phyloP scores from a whole-genome alignment of 306 rosid genomes.

The Lathyrus oleraceus region DNA sequence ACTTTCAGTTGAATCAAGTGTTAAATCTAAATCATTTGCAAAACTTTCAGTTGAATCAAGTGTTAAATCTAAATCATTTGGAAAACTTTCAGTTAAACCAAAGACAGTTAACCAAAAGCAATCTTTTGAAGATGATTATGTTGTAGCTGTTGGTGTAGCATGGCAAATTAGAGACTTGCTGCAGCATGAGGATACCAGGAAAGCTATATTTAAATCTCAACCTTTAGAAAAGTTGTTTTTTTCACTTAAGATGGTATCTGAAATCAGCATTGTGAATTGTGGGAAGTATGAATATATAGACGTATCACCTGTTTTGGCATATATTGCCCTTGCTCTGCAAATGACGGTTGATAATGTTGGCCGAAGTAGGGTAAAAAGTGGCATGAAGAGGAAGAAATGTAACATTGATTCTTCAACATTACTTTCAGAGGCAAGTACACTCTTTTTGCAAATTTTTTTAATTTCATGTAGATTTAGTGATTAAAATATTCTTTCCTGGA shows the following conservation, averaged over 20 bases:
- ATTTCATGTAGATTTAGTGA: slow-evolving; percentile 6
- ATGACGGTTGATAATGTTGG: slow-evolving; percentile 55
- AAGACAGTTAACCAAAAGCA: slow-evolving; percentile 57
- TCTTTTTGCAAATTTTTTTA: slow-evolving; percentile 16
- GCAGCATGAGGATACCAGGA: slow-evolving; percentile 53
- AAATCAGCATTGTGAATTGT: slow-evolving; percentile 71
- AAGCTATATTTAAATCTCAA: slow-evolving; percentile 59
- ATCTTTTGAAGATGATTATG: slow-evolving; percentile 78
- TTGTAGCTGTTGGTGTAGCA: slow-evolving; percentile 69
- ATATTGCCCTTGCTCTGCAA: slow-evolving; percentile 69
- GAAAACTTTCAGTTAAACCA: slow-evolving; percentile 49
- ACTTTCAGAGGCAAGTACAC: slow-evolving; percentile 60
- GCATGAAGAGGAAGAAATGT: slow-evolving; percentile 43
- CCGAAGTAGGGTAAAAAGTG: slow-evolving; percentile 29
- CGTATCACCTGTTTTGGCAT: slow-evolving; percentile 69
- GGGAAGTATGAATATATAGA: slow-evolving; percentile 59
- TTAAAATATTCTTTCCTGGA: slow-evolving; percentile 15
- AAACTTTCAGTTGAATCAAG: too few relatives aligned
- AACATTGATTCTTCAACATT: slow-evolving; percentile 46
- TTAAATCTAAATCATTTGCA: too few relatives aligned
- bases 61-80: slow-evolving; percentile 37
- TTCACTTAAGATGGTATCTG: slow-evolving; percentile 69
- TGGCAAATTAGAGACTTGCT: slow-evolving; percentile 90
- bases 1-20: too few relatives aligned
- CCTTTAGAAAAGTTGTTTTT: slow-evolving; percentile 51